Evolutionary conservation across 768 basidiomycete genomes (phyloP), one percentile per base, ranked within the genome.

Genomic region (Hygrophoropsis aurantiaca): DNA sequence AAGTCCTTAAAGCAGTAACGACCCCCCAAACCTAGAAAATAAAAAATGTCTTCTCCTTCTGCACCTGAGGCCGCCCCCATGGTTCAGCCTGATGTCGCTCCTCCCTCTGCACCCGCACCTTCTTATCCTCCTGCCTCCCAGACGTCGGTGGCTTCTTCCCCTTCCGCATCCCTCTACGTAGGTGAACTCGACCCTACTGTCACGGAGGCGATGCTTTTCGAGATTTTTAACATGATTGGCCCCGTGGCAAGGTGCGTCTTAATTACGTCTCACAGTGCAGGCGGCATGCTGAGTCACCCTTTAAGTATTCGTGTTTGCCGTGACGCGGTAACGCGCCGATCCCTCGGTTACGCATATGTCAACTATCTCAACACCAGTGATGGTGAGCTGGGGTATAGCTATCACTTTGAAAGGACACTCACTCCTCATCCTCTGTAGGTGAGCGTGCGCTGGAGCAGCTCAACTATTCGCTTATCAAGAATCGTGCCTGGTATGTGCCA

Each of bases 211-310:
- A 97, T 97, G 93, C 82, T 99, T 45, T 99, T 98, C 66, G 97
- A 99, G 78, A 98, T 99, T 69, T 99, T 99, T 80, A 97, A 97
- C 70, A 95, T 98, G 91, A 93, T 98, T 71, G 97, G 97, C 43
- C 97, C 95, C 40, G 97, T 99, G 55, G 94, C 94, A 37, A 94
- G 92, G 93, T 91, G 54, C 54, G 85, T 70, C 26, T 38, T 51
- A 30, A 30, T 30, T 23, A 42, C 30, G 21, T 7, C 13, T 41
- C 26, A 36, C 40, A 49, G 27, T 43, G 11, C 3, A 0, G 40
- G 30, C 1, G 40, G 39, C 40, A 13, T 40, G 23, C 11, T 45
- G 34, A 46, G 19, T 16, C 15, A 40, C 44, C n/a, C 23, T 24
- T 53, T 27, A 52, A 94, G 93, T 68, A 98, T 99, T 67, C 95